A percentile compares a stretch with the other conserved stretches of the same genome.
These are phyloP conservation scores for Gonapodya prolifera DNA, from an alignment of 192 early-diverging fungal genomes.

Conservation along the genomic window DNA sequence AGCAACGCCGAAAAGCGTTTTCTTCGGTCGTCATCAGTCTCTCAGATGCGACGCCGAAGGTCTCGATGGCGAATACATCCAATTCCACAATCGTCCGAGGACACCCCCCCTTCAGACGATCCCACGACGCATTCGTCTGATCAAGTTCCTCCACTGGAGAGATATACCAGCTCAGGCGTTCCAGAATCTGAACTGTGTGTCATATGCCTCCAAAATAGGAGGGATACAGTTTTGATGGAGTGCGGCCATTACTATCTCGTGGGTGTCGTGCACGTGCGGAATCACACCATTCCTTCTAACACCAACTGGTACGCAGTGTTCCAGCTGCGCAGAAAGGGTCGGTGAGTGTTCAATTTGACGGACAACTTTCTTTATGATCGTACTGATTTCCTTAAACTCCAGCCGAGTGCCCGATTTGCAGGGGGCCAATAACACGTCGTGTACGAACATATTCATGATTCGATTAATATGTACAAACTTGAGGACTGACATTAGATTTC, in stretches of 20 bases:
- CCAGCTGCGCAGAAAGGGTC: neutral
- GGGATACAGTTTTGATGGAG: neutral
- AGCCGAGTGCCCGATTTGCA: neutral
- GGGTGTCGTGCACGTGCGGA: neutral
- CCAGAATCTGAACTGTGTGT: neutral
- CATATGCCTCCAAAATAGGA: neutral
- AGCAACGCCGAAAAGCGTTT: too few relatives aligned
- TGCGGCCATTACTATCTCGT: neutral
- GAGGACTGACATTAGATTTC: neutral
- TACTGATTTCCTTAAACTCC: neutral
- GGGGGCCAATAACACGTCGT: neutral
- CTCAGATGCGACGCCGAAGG: neutral
- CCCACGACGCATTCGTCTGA: neutral
- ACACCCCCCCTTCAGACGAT: neutral
- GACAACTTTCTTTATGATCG: neutral
- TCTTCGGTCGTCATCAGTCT: too few relatives aligned
- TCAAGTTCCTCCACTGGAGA: neutral
- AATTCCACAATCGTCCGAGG: neutral
- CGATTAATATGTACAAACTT: neutral
- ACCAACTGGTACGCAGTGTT: neutral
- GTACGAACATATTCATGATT: neutral
- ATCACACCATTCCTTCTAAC: neutral
- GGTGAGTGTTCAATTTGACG: neutral
- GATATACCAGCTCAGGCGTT: neutral
- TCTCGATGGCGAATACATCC: neutral